Evolutionary conservation across 2,329 filamentous ascomycete genomes (phyloP), one percentile per base, ranked within the genome.

Genomic region (Colletotrichum orchidophilum): DNA sequence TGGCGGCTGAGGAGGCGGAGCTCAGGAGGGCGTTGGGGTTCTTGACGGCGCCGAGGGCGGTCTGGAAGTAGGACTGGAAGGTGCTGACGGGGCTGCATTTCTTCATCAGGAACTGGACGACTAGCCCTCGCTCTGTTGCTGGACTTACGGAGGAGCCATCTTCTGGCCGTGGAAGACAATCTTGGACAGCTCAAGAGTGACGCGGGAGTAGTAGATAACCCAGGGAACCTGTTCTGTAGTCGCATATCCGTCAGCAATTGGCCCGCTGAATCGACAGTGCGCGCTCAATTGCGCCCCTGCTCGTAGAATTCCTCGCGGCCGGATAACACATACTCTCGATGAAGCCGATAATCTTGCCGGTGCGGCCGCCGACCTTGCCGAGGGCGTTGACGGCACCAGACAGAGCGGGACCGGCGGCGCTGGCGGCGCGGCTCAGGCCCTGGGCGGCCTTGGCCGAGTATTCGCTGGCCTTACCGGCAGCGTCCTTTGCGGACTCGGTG

Each of bases 131-230:
- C 74, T 68, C 71, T 54, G 33, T 27, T 46, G 8, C 24, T 58
- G 63, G 12, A 87, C 95, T 91, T 93, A 99, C 96, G 96, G 96
- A 85, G 94, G 95, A 80, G 88, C 87, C 95, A 99, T 98, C 86
- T 93, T 94, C 85, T 96, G 95, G 82, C 91, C 92, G 78, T 91
- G 90, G 87, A 95, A 94, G 76, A 98, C 90, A 76, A 98, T 88
- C 89, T 94, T 97, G 81, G 89, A 89, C 72, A 98, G 88, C 88
- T 99, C 96, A 75, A 95, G 85, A 78, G 88, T 93, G 80, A 98
- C 96, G 82, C 91, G 93, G 79, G 92, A 91, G 88, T 98, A 99
- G 90, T 98, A 98, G 81, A 97, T 81, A 74, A 95, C 92, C 73
- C 92, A 91, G 77, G 96, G 96, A 76, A 95, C 90, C 86, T 96